Base-by-base conservation (phyloP, 2,329 filamentous ascomycete genomes). In the Monosporascus sp. region DNA sequence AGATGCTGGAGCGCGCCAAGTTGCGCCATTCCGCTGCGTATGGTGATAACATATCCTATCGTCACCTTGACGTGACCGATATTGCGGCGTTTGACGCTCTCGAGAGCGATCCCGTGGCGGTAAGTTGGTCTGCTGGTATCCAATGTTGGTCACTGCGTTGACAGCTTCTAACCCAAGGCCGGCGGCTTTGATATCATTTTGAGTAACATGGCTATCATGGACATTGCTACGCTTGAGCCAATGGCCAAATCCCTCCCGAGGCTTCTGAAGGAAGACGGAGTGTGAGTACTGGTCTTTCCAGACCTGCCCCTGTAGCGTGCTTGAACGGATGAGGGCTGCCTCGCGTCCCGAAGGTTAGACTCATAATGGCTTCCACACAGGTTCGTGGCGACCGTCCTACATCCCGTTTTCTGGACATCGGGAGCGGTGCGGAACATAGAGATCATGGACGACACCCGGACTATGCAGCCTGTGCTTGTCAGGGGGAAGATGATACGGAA, bases 171-270 rank as follows among this genome's bases (percentile, higher is more conserved):
- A n/a, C 17, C 38, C 18, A 41, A 71, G 68, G 44, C 52, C 49
- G 61, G 55, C 11, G 53, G 57, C 37, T 78, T 76, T 56, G 74
- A 77, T 51, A 63, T 76, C 18, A 63, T 78, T 22, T 66, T 73
- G 18, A 73, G 77, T 56, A 79, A 77, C 61, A 77, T 77, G 71
- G 76, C 75, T 8, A 63, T 78, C 44, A 78, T 77, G 72, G 77
- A 78, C 52, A 66, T 79, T 4, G 64, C 72, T 20, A 69, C 67
- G 7, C 60, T 79, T 5, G 68, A 72, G 9, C 71, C 73, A 2
- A 61, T 79, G 9, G 76, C 72, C 1, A 56, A 64, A 14, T 69
- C 71, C 1, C 60, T 80, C 31, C 71, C 71, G 4, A 61, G 60
- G 48, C 65, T 79, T 20, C 61, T 79, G 48, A 71, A 70, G 20